Evolutionary conservation across 768 basidiomycete genomes (phyloP).

Genomic region (Pulveroboletus sp.): DNA sequence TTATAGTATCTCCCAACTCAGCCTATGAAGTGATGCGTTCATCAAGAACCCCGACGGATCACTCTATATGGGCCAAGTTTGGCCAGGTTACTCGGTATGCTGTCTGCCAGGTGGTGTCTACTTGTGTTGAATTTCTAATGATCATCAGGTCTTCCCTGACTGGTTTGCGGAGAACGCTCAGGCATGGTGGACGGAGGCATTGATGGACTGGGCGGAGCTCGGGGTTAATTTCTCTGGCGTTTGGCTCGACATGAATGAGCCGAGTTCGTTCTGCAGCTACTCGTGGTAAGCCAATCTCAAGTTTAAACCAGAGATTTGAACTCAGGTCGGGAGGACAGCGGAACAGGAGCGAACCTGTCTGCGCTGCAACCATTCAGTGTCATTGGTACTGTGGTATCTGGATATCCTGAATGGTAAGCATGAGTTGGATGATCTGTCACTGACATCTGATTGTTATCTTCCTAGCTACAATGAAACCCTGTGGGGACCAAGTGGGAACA

Average conservation of each 20-base stretch:
- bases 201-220: slow-evolving; percentile 48
- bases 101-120: neutral
- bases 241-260: slow-evolving; percentile 71
- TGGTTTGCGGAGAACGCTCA: slow-evolving; percentile 55
- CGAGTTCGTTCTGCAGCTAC: slow-evolving; percentile 59
- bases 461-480: slow-evolving; percentile 52
- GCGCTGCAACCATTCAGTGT: slow-evolving; percentile 53
- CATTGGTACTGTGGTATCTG: slow-evolving; percentile 48
- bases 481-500: slow-evolving; percentile 69
- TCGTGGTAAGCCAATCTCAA: slow-evolving; percentile 41
- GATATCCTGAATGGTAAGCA: slow-evolving; percentile 66
- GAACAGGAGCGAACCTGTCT: slow-evolving; percentile 52
- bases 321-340: slow-evolving; percentile 25
- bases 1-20: neutral
- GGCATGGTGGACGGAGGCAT: slow-evolving; percentile 57
- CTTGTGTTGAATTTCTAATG: neutral
- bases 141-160: slow-evolving; percentile 52
- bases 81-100: slow-evolving; percentile 69
- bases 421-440: neutral
- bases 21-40: slow-evolving; percentile 50
- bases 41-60: slow-evolving; percentile 73
- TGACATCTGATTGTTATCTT: neutral
- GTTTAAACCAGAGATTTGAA: neutral
- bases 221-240: slow-evolving; percentile 62
- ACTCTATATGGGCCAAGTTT: slow-evolving; percentile 70